A percentile compares a stretch with the other conserved stretches of the same genome.
These are phyloP conservation scores for Colletotrichum sp. DNA, from an alignment of 2,329 filamentous ascomycete species.

Conservation along the genomic window DNA sequence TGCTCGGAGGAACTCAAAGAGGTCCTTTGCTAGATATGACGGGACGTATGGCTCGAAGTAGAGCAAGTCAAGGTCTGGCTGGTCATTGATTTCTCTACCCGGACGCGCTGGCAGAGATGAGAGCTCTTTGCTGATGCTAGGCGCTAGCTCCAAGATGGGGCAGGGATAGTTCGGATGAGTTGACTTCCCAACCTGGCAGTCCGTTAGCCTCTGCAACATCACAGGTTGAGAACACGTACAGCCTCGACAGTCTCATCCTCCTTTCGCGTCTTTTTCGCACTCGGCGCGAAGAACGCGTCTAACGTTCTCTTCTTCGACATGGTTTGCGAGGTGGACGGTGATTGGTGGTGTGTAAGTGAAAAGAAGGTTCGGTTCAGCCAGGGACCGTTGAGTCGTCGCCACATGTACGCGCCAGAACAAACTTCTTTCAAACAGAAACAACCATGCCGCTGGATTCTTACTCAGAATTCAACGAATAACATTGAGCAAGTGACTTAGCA, in stretches of 20 bases:
- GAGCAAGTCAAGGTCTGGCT: conserved; percentile 73
- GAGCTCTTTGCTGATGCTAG: conserved; percentile 41
- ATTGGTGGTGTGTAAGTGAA: conserved; percentile 2
- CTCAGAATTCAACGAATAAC: background rate
- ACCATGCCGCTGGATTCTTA: background rate
- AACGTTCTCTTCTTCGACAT: conserved; percentile 65
- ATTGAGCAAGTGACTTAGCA: background rate
- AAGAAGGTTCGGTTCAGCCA: background rate
- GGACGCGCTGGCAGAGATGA: conserved; percentile 54
- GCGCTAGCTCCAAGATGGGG: conserved; percentile 50
- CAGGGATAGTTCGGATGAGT: conserved; percentile 55
- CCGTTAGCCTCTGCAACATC: background rate
- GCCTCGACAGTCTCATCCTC: conserved; percentile 12
- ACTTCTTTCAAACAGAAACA: background rate
- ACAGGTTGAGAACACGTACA: background rate
- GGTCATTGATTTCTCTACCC: conserved; percentile 64
- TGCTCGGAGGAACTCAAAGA: conserved; percentile 75
- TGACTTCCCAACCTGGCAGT: conserved; percentile 28
- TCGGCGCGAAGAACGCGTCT: conserved; percentile 69
- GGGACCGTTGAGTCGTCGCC: background rate
- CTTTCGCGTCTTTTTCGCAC: conserved; percentile 44
- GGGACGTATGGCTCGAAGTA: conserved; percentile 79
- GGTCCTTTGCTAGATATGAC: conserved; percentile 53
- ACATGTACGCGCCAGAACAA: background rate
- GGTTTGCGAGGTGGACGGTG: background rate